phyloP scores from a whole-genome alignment of 441 rosid species.

The Cnidoscolus chayamansa region DNA sequence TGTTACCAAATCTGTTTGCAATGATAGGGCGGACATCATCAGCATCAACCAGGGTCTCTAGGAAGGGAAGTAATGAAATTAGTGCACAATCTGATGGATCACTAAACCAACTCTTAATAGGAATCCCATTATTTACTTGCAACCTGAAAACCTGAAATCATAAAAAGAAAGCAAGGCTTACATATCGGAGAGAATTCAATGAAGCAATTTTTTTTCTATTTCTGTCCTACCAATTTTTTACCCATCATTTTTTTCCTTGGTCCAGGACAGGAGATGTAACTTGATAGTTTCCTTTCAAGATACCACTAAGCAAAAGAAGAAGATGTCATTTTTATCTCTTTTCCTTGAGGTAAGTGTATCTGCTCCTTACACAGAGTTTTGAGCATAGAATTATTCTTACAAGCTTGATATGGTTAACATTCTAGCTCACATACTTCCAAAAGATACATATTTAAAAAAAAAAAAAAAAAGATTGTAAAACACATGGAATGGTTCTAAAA shows the following conservation, averaged over 20 bases:
- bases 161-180: constrained; percentile 25
- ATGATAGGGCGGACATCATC: constrained; percentile 96
- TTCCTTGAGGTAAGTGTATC: neutral
- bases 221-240: neutral
- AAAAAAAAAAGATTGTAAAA: neutral
- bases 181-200: constrained; percentile 19
- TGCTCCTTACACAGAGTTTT: neutral
- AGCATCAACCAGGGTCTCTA: constrained; percentile 78
- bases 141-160: constrained; percentile 85
- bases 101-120: constrained; percentile 96
- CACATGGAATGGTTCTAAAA: neutral
- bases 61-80: constrained; percentile 81
- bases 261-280: neutral
- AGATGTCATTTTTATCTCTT: neutral
- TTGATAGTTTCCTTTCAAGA: neutral
- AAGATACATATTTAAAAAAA: too few relatives aligned
- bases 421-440: neutral
- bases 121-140: constrained; percentile 95
- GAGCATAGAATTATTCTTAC: neutral
- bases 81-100: constrained; percentile 84
- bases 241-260: neutral
- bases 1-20: constrained; percentile 87
- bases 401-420: neutral
- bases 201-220: neutral
- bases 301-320: neutral